These are phyloP conservation scores for Rhizopogon sp. DNA, from an alignment of 768 basidiomycete species.

Conservation along the genomic window DNA sequence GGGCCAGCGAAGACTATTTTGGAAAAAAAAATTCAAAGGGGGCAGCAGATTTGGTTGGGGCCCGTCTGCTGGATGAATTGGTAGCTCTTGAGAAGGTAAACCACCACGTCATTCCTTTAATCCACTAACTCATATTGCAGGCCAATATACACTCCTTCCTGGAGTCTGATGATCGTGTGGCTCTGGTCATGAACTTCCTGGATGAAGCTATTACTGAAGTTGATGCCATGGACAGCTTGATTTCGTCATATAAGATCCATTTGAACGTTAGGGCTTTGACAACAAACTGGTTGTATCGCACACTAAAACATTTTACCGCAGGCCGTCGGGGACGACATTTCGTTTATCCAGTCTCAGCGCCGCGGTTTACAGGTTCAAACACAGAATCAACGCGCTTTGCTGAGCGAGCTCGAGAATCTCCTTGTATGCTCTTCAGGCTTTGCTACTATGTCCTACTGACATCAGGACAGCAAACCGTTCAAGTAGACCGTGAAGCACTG, in stretches of 20 bases:
- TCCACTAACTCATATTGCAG: slow-evolving; percentile 33
- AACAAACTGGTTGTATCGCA: background rate
- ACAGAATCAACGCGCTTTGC: slow-evolving; percentile 84
- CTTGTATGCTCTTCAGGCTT: slow-evolving; percentile 44
- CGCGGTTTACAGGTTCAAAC: slow-evolving; percentile 96
- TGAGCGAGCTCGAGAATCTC: slow-evolving; percentile 83
- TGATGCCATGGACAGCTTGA: slow-evolving; percentile 82
- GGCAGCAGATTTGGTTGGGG: slow-evolving; percentile 89
- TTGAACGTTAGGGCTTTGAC: slow-evolving; percentile 62
- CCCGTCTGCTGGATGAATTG: slow-evolving; percentile 82
- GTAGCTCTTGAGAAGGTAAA: slow-evolving; percentile 89
- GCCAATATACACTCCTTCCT: slow-evolving; percentile 97
- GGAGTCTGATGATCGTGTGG: slow-evolving; percentile 91
- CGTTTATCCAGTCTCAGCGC: slow-evolving; percentile 93
- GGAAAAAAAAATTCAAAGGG: slow-evolving; percentile 60
- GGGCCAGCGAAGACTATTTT: slow-evolving; percentile 80
- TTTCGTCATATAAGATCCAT: slow-evolving; percentile 95
- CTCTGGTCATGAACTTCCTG: slow-evolving; percentile 78
- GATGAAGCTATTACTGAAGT: slow-evolving; percentile 87
- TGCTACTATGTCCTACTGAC: background rate
- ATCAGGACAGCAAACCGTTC: slow-evolving; percentile 74
- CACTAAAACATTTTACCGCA: slow-evolving; percentile 28
- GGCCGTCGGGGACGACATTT: slow-evolving; percentile 95
- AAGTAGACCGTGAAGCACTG: slow-evolving; percentile 79
- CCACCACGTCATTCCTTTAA: background rate